A percentile compares a stretch with the other conserved stretches of the same genome.
Conservation (phyloP, 768 basidiomycete genomes). For the Mycena epipterygia region DNA sequence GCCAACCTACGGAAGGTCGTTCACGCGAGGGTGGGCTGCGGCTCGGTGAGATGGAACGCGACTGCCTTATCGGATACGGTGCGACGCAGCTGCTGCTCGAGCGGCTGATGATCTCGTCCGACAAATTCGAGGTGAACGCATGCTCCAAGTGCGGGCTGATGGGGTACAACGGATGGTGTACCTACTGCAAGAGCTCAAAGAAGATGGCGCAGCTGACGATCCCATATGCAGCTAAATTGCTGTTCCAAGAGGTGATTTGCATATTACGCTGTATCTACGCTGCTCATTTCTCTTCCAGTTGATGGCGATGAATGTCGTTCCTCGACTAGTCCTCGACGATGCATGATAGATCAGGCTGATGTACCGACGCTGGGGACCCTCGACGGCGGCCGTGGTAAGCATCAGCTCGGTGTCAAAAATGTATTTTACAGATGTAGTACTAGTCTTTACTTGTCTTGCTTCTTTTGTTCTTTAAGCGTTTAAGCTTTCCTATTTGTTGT, state of each 20-base stretch:
- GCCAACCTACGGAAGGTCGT: conserved; percentile 98
- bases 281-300: conserved; percentile 60
- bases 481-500: not conserved
- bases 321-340: conserved; percentile 89
- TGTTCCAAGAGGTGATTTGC: conserved; percentile 84
- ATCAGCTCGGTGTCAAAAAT: conserved; percentile 11
- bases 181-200: conserved; percentile 98
- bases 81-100: conserved; percentile 97
- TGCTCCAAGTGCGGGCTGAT: conserved; percentile 95
- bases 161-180: conserved; percentile 96
- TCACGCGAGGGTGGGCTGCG: conserved; percentile 98
- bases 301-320: conserved; percentile 98
- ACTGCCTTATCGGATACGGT: conserved; percentile 98
- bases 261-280: not conserved
- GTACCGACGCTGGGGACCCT: not conserved
- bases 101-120: conserved; percentile 98
- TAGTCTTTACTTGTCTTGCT: no score
- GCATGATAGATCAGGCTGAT: conserved; percentile 52
- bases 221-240: conserved; percentile 94
- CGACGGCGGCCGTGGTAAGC: not conserved
- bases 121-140: conserved; percentile 97
- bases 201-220: conserved; percentile 96
- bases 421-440: conserved; percentile 31
- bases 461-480: not conserved
- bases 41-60: conserved; percentile 99